Percentiles rank a stretch among this genome's conserved stretches.
Evolutionary conservation across 805 yeast species (phyloP).

Genomic region (Saccharomyces kudriavzevii): DNA sequence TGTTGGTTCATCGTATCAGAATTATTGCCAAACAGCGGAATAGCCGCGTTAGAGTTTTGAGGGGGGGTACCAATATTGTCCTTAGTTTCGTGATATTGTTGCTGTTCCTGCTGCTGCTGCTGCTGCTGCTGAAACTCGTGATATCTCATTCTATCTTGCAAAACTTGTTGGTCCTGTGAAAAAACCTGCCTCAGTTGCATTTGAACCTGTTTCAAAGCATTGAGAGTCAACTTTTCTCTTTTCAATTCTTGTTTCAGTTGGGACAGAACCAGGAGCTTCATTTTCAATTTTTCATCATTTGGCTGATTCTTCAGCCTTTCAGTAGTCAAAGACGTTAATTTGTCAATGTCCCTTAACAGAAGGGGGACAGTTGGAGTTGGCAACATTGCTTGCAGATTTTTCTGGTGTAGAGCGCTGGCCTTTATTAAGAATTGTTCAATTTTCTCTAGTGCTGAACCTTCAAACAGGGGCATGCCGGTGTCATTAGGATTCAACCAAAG

Average conservation of each 20-base stretch:
- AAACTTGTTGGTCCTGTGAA: constrained; percentile 32
- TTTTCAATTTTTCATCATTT: constrained; percentile 26
- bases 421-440: constrained; percentile 67
- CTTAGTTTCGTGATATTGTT: constrained; percentile 15
- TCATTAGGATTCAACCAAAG: constrained; percentile 74
- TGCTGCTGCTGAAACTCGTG: constrained; percentile 24
- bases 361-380: constrained; percentile 28
- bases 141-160: constrained; percentile 21
- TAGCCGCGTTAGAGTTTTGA: constrained; percentile 1
- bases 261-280: constrained; percentile 29
- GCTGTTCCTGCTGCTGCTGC: constrained; percentile 20
- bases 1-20: constrained; percentile 4
- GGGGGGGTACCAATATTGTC: constrained; percentile 4
- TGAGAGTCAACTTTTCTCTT: constrained; percentile 27
- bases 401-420: constrained; percentile 43
- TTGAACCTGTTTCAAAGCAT: constrained; percentile 32
- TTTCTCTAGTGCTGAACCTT: constrained; percentile 55
- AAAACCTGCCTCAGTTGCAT: constrained; percentile 33
- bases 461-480: constrained; percentile 53
- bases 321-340: constrained; percentile 28
- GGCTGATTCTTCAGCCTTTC: constrained; percentile 29
- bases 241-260: constrained; percentile 32
- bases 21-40: constrained; percentile 13
- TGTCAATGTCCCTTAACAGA: constrained; percentile 31
- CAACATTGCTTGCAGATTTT: constrained; percentile 24